Conservation (phyloP, 495 filamentous ascomycete species). For the Evernia prunastri region DNA sequence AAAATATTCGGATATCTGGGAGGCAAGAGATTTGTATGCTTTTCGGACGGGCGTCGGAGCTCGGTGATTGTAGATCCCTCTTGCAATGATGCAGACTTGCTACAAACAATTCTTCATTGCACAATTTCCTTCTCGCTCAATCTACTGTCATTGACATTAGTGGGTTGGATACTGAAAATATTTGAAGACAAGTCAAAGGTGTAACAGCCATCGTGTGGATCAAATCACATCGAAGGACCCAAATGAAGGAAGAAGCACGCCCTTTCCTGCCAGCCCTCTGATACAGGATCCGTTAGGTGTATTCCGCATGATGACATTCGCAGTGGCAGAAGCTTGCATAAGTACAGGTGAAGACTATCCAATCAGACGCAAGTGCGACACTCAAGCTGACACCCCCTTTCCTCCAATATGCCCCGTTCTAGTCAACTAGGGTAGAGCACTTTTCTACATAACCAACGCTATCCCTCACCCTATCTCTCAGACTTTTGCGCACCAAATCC, state of each 20-base stretch:
- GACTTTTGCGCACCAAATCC: background rate
- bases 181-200: background rate
- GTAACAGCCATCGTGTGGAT: background rate
- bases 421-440: background rate
- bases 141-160: background rate
- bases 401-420: background rate
- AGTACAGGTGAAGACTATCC: background rate
- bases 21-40: background rate
- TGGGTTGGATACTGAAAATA: background rate
- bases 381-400: background rate
- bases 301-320: background rate
- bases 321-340: background rate
- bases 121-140: slow-evolving; percentile 49
- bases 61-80: background rate
- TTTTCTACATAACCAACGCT: background rate
- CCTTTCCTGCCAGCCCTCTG: background rate
- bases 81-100: background rate
- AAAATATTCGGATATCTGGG: background rate
- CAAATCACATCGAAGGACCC: background rate
- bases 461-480: background rate
- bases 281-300: background rate
- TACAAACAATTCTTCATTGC: slow-evolving; percentile 26
- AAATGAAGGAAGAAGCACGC: too few relatives aligned
- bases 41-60: slow-evolving; percentile 1
- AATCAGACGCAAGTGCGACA: background rate